Evolutionary conservation across 495 filamentous ascomycete genomes (phyloP).

Genomic region (Darksidea phi): DNA sequence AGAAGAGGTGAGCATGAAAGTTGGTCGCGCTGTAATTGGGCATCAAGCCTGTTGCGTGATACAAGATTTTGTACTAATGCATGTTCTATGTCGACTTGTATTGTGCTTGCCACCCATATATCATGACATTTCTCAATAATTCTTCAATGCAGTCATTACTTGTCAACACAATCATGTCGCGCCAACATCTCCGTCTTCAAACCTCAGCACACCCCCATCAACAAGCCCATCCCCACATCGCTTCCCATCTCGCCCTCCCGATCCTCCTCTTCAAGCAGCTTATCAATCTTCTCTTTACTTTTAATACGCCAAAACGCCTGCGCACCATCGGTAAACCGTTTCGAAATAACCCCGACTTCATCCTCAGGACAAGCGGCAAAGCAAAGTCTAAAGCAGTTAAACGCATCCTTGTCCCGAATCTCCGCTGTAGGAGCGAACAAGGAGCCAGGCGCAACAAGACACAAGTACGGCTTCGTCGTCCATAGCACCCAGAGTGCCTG

Average conservation of each 20-base stretch:
- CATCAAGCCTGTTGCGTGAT: too few species aligned
- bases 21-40: too few species aligned
- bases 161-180: too few species aligned
- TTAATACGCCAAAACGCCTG: conserved; percentile 73
- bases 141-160: too few species aligned
- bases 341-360: conserved; percentile 57
- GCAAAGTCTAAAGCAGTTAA: conserved; percentile 72
- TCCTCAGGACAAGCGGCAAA: conserved; percentile 79
- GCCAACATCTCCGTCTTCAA: not conserved
- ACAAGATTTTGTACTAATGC: too few species aligned
- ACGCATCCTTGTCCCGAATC: conserved; percentile 55
- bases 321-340: conserved; percentile 65
- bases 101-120: too few species aligned
- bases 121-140: too few species aligned
- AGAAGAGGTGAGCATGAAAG: too few species aligned
- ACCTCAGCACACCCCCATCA: conserved; percentile 16
- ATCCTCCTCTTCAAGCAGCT: conserved; percentile 45
- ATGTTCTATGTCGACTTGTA: too few species aligned
- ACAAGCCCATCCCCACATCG: conserved; percentile 1
- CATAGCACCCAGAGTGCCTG: conserved; percentile 70
- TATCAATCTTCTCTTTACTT: conserved; percentile 62
- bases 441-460: conserved; percentile 64
- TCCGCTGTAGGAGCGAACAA: conserved; percentile 68
- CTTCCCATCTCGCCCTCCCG: not conserved
- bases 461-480: conserved; percentile 64